These are phyloP conservation scores for Podaxis sp. DNA, from an alignment of 768 basidiomycete species.

Conservation along the genomic window DNA sequence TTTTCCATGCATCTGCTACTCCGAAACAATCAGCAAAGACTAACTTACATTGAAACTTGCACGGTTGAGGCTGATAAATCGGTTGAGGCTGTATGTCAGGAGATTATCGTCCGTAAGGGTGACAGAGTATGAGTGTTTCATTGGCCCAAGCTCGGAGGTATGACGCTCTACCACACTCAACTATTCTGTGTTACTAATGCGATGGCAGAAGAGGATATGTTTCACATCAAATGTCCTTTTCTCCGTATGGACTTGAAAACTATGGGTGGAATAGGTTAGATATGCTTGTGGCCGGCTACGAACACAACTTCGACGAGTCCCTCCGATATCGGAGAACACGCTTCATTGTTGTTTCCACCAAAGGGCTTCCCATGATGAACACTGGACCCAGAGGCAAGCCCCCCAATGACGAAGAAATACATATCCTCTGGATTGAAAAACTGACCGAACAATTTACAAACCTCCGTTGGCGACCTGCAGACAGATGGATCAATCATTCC, in stretches of 20 bases:
- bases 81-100: conserved; percentile 82
- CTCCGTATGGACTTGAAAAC: conserved; percentile 75
- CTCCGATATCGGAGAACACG: conserved; percentile 92
- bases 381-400: conserved; percentile 68
- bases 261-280: conserved; percentile 91
- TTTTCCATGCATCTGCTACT: conserved; percentile 18
- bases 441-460: conserved; percentile 87
- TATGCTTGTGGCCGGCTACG: conserved; percentile 83
- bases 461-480: conserved; percentile 73
- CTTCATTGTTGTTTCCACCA: conserved; percentile 88
- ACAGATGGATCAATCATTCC: conserved; percentile 47
- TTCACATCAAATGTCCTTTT: conserved; percentile 71
- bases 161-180: not conserved
- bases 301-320: conserved; percentile 77
- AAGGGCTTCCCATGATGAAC: conserved; percentile 58
- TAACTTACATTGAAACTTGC: conserved; percentile 57
- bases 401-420: conserved; percentile 83
- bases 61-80: conserved; percentile 78
- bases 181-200: conserved; percentile 5
- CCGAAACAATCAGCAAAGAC: conserved; percentile 35
- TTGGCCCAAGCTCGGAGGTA: conserved; percentile 90
- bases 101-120: conserved; percentile 62
- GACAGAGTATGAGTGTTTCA: conserved; percentile 82
- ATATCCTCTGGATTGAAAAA: conserved; percentile 83
- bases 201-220: conserved; percentile 65